Base-by-base conservation (phyloP, 179 eudicot species). In the Drosera spatulata region DNA sequence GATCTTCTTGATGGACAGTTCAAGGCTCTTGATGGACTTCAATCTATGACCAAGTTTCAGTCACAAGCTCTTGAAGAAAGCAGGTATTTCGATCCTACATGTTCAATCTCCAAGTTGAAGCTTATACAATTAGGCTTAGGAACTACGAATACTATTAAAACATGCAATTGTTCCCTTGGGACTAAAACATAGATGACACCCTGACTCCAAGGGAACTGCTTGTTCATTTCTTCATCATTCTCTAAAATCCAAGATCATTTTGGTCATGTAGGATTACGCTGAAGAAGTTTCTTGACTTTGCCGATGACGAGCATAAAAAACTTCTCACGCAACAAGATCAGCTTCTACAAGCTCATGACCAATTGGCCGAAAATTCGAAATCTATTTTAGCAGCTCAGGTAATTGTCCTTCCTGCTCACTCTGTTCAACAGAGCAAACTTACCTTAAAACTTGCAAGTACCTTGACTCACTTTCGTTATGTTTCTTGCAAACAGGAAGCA, bases 341-440 rank as follows among this genome's bases (percentile, higher is more conserved):
- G 63, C 83, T 90, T 47, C 73, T 81, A 58, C 73, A 60, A 70
- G 79, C 90, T 66, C 91, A 90, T 72, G 85, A 87, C 53, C 75
- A 70, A 59, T 67, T 90, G 62, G 76, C 84, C 40, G 79, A 72
- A 22, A 87, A 78, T 68, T 85, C 97, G 56, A 78, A 63, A 54
- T 67, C 85, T 7, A 85, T 87, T 66, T 65, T 90, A 71, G 83
- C 62, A 68, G 90, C 97, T 63, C 97, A 90, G 95, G 97, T 90
- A 3, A n/a, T 41, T n/a, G 55, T 53, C 41, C 33, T 37, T 52
- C 49, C 3, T 60, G 22, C 12, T 22, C 12, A 6, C 12, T 10
- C 13, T 10, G 14, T 43, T 43, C 45, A n/a, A 33, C 10, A 6
- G n/a, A 11, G 41, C 6, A 56, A 40, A 46, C 41, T 46, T 4